Conservation (phyloP, 2,329 filamentous ascomycete species). For the Neopestalotiopsis sp. region DNA sequence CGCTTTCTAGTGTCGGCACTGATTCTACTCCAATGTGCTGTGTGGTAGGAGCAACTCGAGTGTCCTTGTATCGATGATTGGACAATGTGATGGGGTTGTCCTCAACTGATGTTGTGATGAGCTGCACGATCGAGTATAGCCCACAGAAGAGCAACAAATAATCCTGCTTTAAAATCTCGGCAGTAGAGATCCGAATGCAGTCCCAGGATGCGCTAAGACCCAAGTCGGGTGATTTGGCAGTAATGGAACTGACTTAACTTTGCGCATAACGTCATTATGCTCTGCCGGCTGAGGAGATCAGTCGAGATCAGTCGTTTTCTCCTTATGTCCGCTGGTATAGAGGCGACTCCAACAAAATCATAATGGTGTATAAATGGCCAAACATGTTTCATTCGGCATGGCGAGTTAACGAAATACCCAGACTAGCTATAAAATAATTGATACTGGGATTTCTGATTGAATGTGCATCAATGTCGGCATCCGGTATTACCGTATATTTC, state of each 20-base stretch:
- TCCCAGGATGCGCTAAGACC: neutral
- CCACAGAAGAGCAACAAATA: too few relatives aligned
- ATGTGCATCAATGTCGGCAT: neutral
- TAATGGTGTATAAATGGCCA: neutral
- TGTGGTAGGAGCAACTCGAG: neutral
- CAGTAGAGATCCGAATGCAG: neutral
- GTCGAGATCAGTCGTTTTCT: neutral
- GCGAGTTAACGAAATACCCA: too few relatives aligned
- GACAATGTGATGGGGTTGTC: too few relatives aligned
- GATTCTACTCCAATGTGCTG: neutral
- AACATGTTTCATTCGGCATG: neutral
- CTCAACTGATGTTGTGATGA: too few relatives aligned
- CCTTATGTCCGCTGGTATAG: neutral
- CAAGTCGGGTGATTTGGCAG: neutral
- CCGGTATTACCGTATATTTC: conserved; percentile 8
- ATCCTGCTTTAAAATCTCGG: too few relatives aligned
- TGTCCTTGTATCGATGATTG: too few relatives aligned
- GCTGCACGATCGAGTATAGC: too few relatives aligned
- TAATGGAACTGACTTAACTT: neutral
- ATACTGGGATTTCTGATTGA: too few relatives aligned
- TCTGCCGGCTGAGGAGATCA: neutral
- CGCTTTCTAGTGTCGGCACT: neutral
- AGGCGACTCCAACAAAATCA: neutral
- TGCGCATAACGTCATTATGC: neutral
- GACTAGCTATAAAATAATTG: too few relatives aligned